Percentiles rank a stretch among this genome's conserved stretches.
Conservation (phyloP, 169 alveolate genomes). For the Blepharisma undulans region DNA sequence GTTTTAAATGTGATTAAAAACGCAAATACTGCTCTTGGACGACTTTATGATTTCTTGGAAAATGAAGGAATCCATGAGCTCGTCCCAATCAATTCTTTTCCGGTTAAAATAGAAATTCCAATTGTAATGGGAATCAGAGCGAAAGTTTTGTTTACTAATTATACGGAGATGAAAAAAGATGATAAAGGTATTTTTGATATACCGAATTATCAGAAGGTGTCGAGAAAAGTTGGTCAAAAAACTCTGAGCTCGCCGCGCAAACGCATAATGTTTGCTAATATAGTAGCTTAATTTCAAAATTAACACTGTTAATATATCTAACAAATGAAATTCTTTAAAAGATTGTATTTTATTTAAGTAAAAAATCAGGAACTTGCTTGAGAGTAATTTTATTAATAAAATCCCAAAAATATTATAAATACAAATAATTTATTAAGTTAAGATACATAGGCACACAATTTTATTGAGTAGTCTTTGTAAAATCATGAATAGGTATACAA, state of each 20-base stretch:
- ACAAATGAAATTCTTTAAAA: background rate
- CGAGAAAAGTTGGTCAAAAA: slow-evolving; percentile 32
- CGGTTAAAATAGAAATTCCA: slow-evolving; percentile 35
- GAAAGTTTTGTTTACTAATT: background rate
- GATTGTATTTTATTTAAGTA: too few relatives aligned
- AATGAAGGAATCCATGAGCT: slow-evolving; percentile 13
- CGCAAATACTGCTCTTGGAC: background rate
- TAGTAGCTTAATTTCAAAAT: slow-evolving; percentile 30
- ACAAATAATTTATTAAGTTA: too few relatives aligned
- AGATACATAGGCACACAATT: background rate
- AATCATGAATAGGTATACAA: background rate
- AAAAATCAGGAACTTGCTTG: too few relatives aligned
- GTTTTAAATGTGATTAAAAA: background rate
- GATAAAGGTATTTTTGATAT: slow-evolving; percentile 3
- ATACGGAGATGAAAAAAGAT: background rate
- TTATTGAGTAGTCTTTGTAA: background rate
- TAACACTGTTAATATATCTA: background rate
- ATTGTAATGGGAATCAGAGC: slow-evolving; percentile 10
- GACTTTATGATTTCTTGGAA: slow-evolving; percentile 26
- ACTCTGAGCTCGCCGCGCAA: slow-evolving; percentile 14
- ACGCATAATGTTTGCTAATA: slow-evolving; percentile 15
- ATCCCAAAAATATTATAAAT: background rate
- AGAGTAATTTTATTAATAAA: too few relatives aligned
- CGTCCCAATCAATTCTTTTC: slow-evolving; percentile 23
- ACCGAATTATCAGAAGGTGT: slow-evolving; percentile 13